Base-by-base conservation (phyloP, 495 filamentous ascomycete species). In the Penicillium macrosclerotiorum region DNA sequence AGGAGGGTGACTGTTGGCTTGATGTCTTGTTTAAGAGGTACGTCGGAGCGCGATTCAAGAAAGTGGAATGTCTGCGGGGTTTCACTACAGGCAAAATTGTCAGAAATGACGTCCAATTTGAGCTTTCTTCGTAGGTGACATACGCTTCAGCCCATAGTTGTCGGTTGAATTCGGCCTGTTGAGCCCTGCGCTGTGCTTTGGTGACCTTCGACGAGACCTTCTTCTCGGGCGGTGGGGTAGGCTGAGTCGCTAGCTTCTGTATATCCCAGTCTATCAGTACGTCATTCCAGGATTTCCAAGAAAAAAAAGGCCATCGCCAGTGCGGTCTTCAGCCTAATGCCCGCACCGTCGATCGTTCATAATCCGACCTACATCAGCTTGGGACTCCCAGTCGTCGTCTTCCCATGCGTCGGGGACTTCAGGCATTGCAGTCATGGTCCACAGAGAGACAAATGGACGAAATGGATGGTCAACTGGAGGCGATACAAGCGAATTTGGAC, bases 141-240 rank as follows among this genome's bases (percentile, higher is more conserved):
- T 83, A 93, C 84, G 91, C 91, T 65, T 88, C 81, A 45, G 90
- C 81, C 91, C 91, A 96, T 40, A 96, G 63, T 67, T 87, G 83
- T 51, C 81, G 82, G 59, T 95, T 91, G 39, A 81, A 79, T 55
- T 94, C 88, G 22, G 77, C 80, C 55, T 96, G 91, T 61, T 86
- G 80, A 3, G 87, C 88, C 44, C 85, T 72, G 22, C 86, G 82
- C 64, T 96, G 85, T 17, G 85, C 82, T 64, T 85, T 88, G 49
- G 84, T 81, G 45, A 86, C 48, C 61, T 78, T 78, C 54, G 74
- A 69, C 11, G 71, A 72, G 40, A 70, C 60, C 53, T 76, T 75
- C 55, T 73, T 74, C 44, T 69, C 69, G 32, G 64, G 26, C 13
- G 64, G 60, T 47, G 63, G 60, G 55, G 64, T 62, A 49, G 65